A percentile compares a stretch with the other conserved stretches of the same genome.
Conservation (phyloP, 495 filamentous ascomycete genomes). For the Talaromyces trachyspermus region DNA sequence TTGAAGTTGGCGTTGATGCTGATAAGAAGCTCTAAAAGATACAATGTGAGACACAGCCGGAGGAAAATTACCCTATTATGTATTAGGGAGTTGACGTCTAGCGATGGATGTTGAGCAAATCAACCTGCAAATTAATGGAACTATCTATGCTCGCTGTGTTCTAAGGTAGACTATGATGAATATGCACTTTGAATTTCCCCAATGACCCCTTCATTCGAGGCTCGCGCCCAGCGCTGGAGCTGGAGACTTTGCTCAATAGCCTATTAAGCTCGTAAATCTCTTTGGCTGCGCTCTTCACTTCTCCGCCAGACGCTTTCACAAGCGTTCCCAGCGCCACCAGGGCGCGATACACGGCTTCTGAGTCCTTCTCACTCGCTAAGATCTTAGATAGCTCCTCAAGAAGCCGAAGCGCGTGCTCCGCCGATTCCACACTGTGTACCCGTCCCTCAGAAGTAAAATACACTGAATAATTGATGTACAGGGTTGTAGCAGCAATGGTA, state of each 20-base stretch:
- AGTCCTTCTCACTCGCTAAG: slow-evolving; percentile 57
- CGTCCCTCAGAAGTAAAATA: slow-evolving; percentile 40
- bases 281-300: slow-evolving; percentile 41
- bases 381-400: slow-evolving; percentile 58
- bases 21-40: slow-evolving; percentile 47
- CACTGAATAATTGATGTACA: slow-evolving; percentile 80
- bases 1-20: slow-evolving; percentile 58
- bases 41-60: too few species aligned
- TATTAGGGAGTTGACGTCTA: not conserved
- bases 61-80: too few species aligned
- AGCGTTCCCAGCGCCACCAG: slow-evolving; percentile 81
- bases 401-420: slow-evolving; percentile 51
- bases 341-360: slow-evolving; percentile 74
- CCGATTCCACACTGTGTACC: slow-evolving; percentile 30
- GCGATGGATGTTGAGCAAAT: not conserved
- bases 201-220: slow-evolving; percentile 42
- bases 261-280: slow-evolving; percentile 38
- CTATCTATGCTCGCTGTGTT: not conserved
- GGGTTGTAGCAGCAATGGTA: slow-evolving; percentile 70
- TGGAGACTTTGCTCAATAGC: slow-evolving; percentile 27
- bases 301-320: slow-evolving; percentile 32
- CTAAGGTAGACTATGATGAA: slow-evolving; percentile 9
- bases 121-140: not conserved
- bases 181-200: slow-evolving; percentile 34
- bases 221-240: slow-evolving; percentile 36